Evolutionary conservation across 2,329 filamentous ascomycete genomes (phyloP).

Genomic region (Sphaerostilbella broomeana): DNA sequence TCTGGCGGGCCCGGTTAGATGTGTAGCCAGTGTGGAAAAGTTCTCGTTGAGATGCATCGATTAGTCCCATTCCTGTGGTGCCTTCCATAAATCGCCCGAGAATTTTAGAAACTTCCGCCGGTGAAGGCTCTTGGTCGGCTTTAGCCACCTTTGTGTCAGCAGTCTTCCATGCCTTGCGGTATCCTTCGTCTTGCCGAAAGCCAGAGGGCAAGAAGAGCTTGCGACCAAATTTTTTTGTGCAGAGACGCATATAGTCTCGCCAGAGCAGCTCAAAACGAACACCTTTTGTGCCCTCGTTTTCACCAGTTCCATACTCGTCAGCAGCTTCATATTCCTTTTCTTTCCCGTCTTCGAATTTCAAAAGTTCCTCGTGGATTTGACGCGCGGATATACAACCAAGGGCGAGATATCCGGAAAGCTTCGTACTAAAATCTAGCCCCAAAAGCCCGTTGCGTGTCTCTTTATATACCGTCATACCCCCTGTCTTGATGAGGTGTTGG

Average conservation of each 20-base stretch:
- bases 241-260: slow-evolving; percentile 77
- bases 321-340: slow-evolving; percentile 33
- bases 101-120: slow-evolving; percentile 39
- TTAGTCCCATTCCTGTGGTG: slow-evolving; percentile 66
- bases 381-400: slow-evolving; percentile 67
- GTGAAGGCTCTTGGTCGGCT: slow-evolving; percentile 32
- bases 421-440: slow-evolving; percentile 66
- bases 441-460: slow-evolving; percentile 65
- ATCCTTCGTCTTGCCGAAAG: slow-evolving; percentile 45
- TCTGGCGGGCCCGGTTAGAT: slow-evolving; percentile 68
- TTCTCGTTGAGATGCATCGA: slow-evolving; percentile 72
- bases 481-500: slow-evolving; percentile 52
- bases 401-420: slow-evolving; percentile 66
- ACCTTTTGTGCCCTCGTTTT: slow-evolving; percentile 63
- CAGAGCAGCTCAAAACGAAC: slow-evolving; percentile 70
- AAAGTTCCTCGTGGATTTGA: slow-evolving; percentile 61
- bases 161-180: slow-evolving; percentile 44
- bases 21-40: slow-evolving; percentile 71
- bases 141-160: slow-evolving; percentile 25
- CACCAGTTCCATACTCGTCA: slow-evolving; percentile 58
- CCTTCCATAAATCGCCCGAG: slow-evolving; percentile 58
- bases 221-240: slow-evolving; percentile 60
- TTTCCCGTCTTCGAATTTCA: slow-evolving; percentile 62
- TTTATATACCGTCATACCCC: slow-evolving; percentile 59
- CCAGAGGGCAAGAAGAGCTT: slow-evolving; percentile 60